Base-by-base conservation (phyloP, 2,329 filamentous ascomycete species). In the Trichophaea hybrida region DNA sequence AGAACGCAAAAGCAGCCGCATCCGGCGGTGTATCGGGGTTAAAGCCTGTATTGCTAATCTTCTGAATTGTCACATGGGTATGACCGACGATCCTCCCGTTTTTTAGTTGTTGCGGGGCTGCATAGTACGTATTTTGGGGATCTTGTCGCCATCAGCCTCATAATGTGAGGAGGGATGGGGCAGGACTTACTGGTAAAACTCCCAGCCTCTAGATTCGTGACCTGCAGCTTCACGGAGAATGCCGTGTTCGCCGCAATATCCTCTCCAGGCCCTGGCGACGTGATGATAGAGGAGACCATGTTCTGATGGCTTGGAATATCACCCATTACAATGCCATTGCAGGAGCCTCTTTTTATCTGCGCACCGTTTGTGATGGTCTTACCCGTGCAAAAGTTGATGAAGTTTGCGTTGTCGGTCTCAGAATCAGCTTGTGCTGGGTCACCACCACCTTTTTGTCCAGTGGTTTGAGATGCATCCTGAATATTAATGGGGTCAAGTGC, bases 301-400 rank as follows among this genome's bases (percentile, higher is more conserved):
- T 77, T 74, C 59, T 66, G 66, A 15, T 71, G 69, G 6, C 74
- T 71, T 6, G 79, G 79, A 59, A 81, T 77, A 50, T 77, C 74
- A 62, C 78, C 78, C 77, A 80, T 80, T n/a, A 75, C 76, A 58
- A 80, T 76, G 61, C 76, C 75, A 68, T 80, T 81, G 70, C 79
- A 81, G 49, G 78, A 80, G 7, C 78, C 78, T 0, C 62, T 68
- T 43, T 72, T 70, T 62, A 73, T 69, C 64, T 81, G 78, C 5
- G 72, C 70, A 62, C 79, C 79, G 64, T 81, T 80, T 62, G 79
- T 81, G 59, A 78, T 67, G 2, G 73, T 75, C 68, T 77, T 75
- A 61, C 77, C 77, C 5, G 72, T 68, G 68, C 79, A 82, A 70
- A 80, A 78, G 72, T 80, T 80, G 74, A 81, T 80, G 70, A 81